Conservation (phyloP, 2,329 filamentous ascomycete genomes). For the Aspergillus japonicus region DNA sequence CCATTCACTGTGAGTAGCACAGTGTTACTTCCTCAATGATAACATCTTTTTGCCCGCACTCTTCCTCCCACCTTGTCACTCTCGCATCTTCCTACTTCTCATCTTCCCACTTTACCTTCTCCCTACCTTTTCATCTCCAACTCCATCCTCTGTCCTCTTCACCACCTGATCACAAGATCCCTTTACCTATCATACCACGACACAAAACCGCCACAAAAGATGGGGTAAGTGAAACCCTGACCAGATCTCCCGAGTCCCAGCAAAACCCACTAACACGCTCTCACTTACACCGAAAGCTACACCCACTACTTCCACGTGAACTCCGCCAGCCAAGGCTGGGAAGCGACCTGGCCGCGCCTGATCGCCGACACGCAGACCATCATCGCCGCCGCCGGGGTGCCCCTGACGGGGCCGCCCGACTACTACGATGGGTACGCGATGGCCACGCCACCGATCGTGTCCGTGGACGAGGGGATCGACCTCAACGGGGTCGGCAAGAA, state of each 20-base stretch:
- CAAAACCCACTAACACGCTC: background rate
- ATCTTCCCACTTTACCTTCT: too few relatives aligned
- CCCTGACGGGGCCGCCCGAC: conserved; percentile 4
- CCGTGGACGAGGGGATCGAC: conserved; percentile 11
- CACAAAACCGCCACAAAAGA: background rate
- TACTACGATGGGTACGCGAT: background rate
- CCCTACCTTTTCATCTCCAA: too few relatives aligned
- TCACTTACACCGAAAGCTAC: conserved; percentile 9
- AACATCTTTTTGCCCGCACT: too few relatives aligned
- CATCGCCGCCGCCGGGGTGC: conserved; percentile 4
- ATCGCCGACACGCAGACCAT: conserved; percentile 14
- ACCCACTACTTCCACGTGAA: conserved; percentile 20
- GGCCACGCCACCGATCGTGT: background rate
- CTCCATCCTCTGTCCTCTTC: too few relatives aligned
- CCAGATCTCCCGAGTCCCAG: too few relatives aligned
- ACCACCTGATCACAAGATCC: too few relatives aligned
- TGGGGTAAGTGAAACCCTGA: background rate
- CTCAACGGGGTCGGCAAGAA: conserved; percentile 11
- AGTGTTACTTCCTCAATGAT: too few relatives aligned
- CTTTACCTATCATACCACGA: too few relatives aligned
- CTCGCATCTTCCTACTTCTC: too few relatives aligned
- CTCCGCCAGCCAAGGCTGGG: conserved; percentile 15
- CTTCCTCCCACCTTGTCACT: too few relatives aligned
- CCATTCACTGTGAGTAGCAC: too few relatives aligned
- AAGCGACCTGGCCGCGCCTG: conserved; percentile 16